Base-by-base conservation (phyloP, 2,329 filamentous ascomycete genomes). In the Rutstroemia sp. region DNA sequence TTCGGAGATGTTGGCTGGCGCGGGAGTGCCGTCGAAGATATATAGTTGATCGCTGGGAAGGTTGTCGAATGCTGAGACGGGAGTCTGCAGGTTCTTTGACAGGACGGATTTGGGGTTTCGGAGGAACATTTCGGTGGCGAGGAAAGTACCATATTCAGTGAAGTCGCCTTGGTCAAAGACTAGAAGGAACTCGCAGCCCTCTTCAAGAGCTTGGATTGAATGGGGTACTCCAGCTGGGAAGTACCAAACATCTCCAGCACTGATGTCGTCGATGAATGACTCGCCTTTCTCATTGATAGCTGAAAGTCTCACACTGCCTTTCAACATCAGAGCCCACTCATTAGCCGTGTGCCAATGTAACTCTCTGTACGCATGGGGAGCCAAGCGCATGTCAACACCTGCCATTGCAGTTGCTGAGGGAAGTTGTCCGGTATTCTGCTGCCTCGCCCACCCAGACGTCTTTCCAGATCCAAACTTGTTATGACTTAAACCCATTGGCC, bases 261-360 rank as follows among this genome's bases (percentile, higher is more conserved):
- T 71, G 9, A 81, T 61, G 50, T 79, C 75, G 54, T 79, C 75
- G 39, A 75, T 68, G 49, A 78, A 77, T 8, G 69, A 75, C 47
- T 73, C 67, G 1, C 79, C 78, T 9, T 79, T 73, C 44, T 79
- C 73, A 58, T 82, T 75, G 44, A 83, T 72, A 1, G 79, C 75
- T 6, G 74, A 71, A 1, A 83, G 70, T 5, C 77, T 73, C 2
- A 78, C 77, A 42, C 73, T 75, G 0, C 80, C 80, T 57, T 80
- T 79, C 16, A 81, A 71, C 10, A 83, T 70, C 5, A 80, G 69
- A 0, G 76, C 72, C 78, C 78, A 81, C 61, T 81, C 72, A 49
- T 71, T 75, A 41, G 77, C 74, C 39, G 75, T 79, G 61, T 83
- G 80, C 80, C 79, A 87, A 61, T 87, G 83, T 21, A 86, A 70